phyloP scores from a whole-genome alignment of 306 rosid species.

The Fragaria ananassa region DNA sequence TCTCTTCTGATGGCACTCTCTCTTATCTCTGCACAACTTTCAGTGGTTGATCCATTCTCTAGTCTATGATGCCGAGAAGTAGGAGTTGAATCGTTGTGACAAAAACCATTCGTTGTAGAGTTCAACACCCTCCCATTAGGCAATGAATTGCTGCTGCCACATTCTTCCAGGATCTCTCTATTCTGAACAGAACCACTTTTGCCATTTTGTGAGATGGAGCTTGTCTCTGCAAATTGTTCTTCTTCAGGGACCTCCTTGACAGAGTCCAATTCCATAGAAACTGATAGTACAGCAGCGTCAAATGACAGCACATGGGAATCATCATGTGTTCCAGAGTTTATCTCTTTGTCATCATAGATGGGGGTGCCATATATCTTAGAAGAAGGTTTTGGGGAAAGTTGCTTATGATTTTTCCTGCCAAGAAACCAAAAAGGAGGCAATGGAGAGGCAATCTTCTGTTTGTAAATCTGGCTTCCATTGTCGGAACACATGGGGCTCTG shows the following conservation, averaged over 20 bases:
- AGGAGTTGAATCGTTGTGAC: constrained; percentile 39
- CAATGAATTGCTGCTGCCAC: constrained; percentile 36
- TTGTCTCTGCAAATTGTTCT: constrained; percentile 39
- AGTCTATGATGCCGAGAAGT: constrained; percentile 37
- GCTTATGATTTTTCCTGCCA: constrained; percentile 57
- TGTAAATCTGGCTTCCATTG: constrained; percentile 41
- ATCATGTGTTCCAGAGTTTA: constrained; percentile 39
- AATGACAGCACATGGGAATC: constrained; percentile 71
- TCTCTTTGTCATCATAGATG: constrained; percentile 63
- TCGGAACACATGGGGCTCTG: constrained; percentile 94
- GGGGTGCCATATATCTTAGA: constrained; percentile 81
- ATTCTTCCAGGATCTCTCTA: constrained; percentile 58
- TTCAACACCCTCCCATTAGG: constrained; percentile 26
- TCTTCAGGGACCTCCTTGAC: constrained; percentile 76
- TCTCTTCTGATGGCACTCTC: constrained; percentile 96
- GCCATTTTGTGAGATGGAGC: constrained; percentile 40
- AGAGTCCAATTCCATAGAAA: constrained; percentile 76
- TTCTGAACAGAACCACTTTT: constrained; percentile 30
- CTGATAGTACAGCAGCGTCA: constrained; percentile 77
- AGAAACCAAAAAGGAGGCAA: constrained; percentile 73
- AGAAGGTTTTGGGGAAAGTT: constrained; percentile 55
- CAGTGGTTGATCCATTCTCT: constrained; percentile 57
- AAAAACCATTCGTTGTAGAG: constrained; percentile 38
- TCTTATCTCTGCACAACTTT: constrained; percentile 49
- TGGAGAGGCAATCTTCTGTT: constrained; percentile 74